Conservation (phyloP, 306 rosid genomes). For the Inga laurina region DNA sequence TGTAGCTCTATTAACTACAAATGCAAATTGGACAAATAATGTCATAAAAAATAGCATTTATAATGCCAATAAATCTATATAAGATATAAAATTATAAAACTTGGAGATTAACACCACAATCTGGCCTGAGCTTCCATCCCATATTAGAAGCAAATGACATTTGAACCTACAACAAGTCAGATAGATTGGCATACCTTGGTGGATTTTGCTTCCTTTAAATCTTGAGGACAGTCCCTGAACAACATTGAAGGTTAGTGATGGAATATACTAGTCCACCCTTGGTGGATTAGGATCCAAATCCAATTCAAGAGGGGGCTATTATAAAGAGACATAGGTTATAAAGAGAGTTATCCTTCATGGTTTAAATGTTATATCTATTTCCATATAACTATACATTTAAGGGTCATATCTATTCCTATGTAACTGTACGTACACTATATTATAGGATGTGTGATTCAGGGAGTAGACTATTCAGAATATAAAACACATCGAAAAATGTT, state of each 20-base stretch:
- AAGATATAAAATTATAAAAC: slow-evolving; percentile 44
- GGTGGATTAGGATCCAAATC: too few species aligned
- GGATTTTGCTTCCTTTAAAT: slow-evolving; percentile 97
- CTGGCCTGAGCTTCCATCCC: slow-evolving; percentile 93
- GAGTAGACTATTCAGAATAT: too few species aligned
- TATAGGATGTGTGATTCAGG: too few species aligned
- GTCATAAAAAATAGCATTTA: slow-evolving; percentile 15
- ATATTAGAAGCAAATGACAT: slow-evolving; percentile 37
- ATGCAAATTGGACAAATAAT: slow-evolving; percentile 29
- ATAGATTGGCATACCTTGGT: slow-evolving; percentile 90
- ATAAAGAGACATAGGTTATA: too few species aligned
- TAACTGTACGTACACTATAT: too few species aligned
- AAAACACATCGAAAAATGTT: too few species aligned
- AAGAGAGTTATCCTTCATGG: too few species aligned
- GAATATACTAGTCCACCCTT: too few species aligned
- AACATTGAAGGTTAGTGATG: background rate
- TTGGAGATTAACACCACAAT: slow-evolving; percentile 97
- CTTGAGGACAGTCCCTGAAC: slow-evolving; percentile 85
- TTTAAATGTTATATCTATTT: too few species aligned
- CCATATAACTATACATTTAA: too few species aligned
- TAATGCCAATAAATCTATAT: background rate
- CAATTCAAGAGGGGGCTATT: too few species aligned
- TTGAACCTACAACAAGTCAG: slow-evolving; percentile 96
- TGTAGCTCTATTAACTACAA: slow-evolving; percentile 86
- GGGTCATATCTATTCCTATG: too few species aligned